These are phyloP conservation scores for Biancaea sappan DNA, from an alignment of 306 rosid genomes.

Conservation along the genomic window DNA sequence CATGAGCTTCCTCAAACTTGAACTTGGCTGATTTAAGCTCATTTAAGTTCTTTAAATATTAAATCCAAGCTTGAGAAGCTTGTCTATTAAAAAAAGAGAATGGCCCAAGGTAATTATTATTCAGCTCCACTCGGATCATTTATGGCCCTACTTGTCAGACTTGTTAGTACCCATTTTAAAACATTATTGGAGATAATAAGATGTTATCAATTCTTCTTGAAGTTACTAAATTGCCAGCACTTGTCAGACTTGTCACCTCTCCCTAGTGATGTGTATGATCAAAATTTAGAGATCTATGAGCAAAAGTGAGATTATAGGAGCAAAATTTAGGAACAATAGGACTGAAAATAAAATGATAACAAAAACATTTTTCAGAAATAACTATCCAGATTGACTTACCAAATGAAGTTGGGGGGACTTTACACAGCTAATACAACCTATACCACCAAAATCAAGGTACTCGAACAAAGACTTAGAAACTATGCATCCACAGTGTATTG, in stretches of 20 bases:
- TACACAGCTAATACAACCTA: slow-evolving; percentile 70
- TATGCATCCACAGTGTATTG: slow-evolving; percentile 82
- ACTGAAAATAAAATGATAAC: slow-evolving; percentile 9
- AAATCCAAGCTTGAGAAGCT: not conserved
- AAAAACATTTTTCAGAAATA: not conserved
- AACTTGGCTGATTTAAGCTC: not conserved
- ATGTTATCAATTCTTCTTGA: not conserved
- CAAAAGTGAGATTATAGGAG: slow-evolving; percentile 12
- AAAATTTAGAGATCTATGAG: slow-evolving; percentile 2
- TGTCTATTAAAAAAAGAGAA: not conserved
- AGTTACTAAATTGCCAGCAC: not conserved
- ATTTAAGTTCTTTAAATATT: not conserved
- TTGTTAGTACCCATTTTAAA: slow-evolving; percentile 13
- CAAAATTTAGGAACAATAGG: slow-evolving; percentile 21
- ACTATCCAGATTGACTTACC: slow-evolving; percentile 54
- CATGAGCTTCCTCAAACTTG: not conserved
- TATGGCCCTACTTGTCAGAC: not conserved
- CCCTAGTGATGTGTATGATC: not conserved
- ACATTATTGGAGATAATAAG: not conserved
- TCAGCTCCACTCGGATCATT: not conserved
- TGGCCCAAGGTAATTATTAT: not conserved
- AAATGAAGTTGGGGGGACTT: slow-evolving; percentile 49
- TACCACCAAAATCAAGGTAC: slow-evolving; percentile 81
- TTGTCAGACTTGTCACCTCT: not conserved
- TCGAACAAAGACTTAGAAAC: slow-evolving; percentile 69